A percentile compares a stretch with the other conserved stretches of the same genome.
These are phyloP conservation scores for Scutellaria minor DNA, from an alignment of 257 asterid species.

Conservation along the genomic window DNA sequence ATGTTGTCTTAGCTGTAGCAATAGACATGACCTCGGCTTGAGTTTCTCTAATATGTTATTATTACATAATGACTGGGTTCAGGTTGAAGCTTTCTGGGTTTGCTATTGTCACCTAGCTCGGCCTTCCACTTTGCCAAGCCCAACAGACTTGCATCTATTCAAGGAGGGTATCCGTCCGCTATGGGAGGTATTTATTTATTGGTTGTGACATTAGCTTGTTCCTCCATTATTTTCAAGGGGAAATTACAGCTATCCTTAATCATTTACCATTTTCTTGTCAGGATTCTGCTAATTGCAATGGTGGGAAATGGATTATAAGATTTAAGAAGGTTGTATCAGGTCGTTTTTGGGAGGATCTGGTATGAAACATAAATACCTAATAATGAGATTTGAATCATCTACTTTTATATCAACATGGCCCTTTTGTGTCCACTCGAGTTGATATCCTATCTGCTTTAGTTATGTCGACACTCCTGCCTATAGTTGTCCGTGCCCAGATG, in stretches of 20 bases:
- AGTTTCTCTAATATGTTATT: slow-evolving; percentile 25
- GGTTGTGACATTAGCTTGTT: slow-evolving; percentile 22
- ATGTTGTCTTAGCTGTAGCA: neutral
- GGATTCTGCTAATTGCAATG: slow-evolving; percentile 97
- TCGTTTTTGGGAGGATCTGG: slow-evolving; percentile 99
- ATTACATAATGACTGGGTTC: slow-evolving; percentile 27
- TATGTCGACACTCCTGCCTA: neutral
- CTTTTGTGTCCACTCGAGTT: neutral
- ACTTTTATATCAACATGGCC: neutral
- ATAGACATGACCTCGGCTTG: slow-evolving; percentile 10
- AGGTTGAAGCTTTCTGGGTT: slow-evolving; percentile 98
- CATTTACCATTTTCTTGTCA: slow-evolving; percentile 32
- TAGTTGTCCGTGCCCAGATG: slow-evolving; percentile 1
- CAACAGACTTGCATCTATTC: slow-evolving; percentile 96
- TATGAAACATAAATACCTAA: slow-evolving; percentile 38
- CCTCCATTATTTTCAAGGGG: slow-evolving; percentile 27
- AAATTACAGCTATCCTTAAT: neutral
- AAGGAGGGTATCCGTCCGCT: slow-evolving; percentile 97
- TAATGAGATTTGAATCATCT: slow-evolving; percentile 8
- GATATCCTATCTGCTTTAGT: neutral
- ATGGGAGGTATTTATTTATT: slow-evolving; percentile 78
- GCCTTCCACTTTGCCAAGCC: slow-evolving; percentile 82
- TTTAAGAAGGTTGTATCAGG: slow-evolving; percentile 92
- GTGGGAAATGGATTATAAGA: slow-evolving; percentile 98
- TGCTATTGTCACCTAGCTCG: slow-evolving; percentile 96